Base-by-base conservation (phyloP, 768 basidiomycete species). In the Rhizopogon vesiculosus region DNA sequence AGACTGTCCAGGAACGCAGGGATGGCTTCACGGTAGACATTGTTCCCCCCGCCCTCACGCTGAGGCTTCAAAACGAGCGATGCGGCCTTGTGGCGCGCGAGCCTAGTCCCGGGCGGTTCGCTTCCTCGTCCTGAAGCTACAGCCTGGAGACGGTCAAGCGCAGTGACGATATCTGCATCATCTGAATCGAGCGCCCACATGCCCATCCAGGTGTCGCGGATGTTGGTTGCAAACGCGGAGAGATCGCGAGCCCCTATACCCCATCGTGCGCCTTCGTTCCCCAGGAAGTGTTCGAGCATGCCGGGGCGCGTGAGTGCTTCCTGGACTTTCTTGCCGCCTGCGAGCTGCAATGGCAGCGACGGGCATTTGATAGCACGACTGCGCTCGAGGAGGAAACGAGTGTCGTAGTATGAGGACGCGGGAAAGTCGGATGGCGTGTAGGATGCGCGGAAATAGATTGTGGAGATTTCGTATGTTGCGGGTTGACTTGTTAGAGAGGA, bases 11-110 rank as follows among this genome's bases (percentile, higher is more conserved):
- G 74, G 70, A 93, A 93, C 0, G 74, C 59, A 0, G 90, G 91
- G 48, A 98, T 96, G 46, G 85, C 84, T 3, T 74, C 75, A 57
- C 89, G 89, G 72, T 98, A 98, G 25, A 98, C 80, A 63, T 99
- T 99, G 64, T 98, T 97, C 7, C 96, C 96, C 1, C 96, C 96
- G 2, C 96, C 96, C 74, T 99, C 96, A n/a, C 95, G 81, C 68
- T 98, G 96, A 0, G 96, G 96, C 69, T 99, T 99, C 46, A 99
- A 79, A 2, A 98, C 96, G 28, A 93, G 82, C 6, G 77, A 73
- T 6, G 72, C 66, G 0, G 85, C 78, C 13, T 74, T 42, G 5
- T 22, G 31, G 29, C 61, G 63, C 2, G 69, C 68, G 13, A 62
- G 55, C 0, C 55, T 48, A 44, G 48, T 65, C 25, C 68, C 69